phyloP scores from a whole-genome alignment of 1,139 yeast genomes.

The Hemisphaericaspora subhashii region DNA sequence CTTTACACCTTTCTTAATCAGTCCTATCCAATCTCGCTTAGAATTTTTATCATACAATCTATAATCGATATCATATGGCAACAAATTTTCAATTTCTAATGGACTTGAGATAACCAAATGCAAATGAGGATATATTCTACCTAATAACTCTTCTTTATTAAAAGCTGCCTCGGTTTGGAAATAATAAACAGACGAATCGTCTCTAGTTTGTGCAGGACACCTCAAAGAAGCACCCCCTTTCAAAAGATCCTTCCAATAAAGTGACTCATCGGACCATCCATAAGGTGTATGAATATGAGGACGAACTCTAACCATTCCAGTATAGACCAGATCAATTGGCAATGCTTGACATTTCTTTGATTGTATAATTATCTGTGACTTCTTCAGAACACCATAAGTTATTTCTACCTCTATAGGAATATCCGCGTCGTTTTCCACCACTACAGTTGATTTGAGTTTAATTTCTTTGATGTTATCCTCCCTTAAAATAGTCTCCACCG shows the following conservation, averaged over 20 bases:
- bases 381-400: slow-evolving; percentile 13
- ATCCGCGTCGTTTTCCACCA: slow-evolving; percentile 70
- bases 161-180: slow-evolving; percentile 74
- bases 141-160: slow-evolving; percentile 65
- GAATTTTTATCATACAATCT: slow-evolving; percentile 75
- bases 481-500: slow-evolving; percentile 68
- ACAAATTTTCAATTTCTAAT: slow-evolving; percentile 74
- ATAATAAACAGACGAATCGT: slow-evolving; percentile 51
- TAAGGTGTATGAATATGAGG: slow-evolving; percentile 59
- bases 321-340: slow-evolving; percentile 71
- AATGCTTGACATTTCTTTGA: slow-evolving; percentile 62
- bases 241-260: slow-evolving; percentile 68
- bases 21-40: slow-evolving; percentile 69
- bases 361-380: slow-evolving; percentile 34
- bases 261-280: slow-evolving; percentile 62
- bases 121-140: slow-evolving; percentile 83
- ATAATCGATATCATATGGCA: slow-evolving; percentile 81
- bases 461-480: slow-evolving; percentile 79
- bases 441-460: slow-evolving; percentile 70
- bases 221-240: slow-evolving; percentile 54
- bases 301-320: slow-evolving; percentile 54
- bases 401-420: slow-evolving; percentile 51
- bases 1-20: slow-evolving; percentile 61
- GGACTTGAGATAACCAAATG: slow-evolving; percentile 80
- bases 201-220: slow-evolving; percentile 48